A percentile compares a stretch with the other conserved stretches of the same genome.
Evolutionary conservation across 164 flowering plant genomes (phyloP).

Genomic region (Stephania cephalantha): DNA sequence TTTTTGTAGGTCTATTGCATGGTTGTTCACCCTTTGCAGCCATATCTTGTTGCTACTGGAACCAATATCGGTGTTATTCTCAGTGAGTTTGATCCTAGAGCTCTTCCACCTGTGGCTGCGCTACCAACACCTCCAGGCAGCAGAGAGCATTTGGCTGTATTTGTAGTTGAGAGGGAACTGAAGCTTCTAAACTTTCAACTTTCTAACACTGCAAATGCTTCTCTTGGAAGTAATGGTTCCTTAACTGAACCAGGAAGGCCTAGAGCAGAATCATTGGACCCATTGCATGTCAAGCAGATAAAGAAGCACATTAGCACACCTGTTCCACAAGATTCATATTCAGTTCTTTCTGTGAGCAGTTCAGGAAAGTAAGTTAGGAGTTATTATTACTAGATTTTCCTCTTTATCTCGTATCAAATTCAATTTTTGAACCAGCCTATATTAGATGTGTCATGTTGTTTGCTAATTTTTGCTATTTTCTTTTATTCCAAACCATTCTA

Average conservation of each 20-base stretch:
- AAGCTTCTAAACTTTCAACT: constrained; percentile 78
- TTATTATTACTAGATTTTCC: neutral
- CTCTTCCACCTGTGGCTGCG: constrained; percentile 89
- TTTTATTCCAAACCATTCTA: too few species aligned
- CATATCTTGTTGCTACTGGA: constrained; percentile 97
- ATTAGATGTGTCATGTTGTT: neutral
- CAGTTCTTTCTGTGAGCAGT: constrained; percentile 92
- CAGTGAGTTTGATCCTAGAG: constrained; percentile 86
- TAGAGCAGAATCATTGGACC: constrained; percentile 64
- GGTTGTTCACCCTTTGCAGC: constrained; percentile 97
- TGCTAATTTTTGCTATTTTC: neutral
- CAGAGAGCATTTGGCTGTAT: constrained; percentile 90
- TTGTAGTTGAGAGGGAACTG: constrained; percentile 79
- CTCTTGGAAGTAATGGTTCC: constrained; percentile 85
- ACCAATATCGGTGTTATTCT: constrained; percentile 88
- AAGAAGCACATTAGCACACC: constrained; percentile 92
- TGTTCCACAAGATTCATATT: constrained; percentile 94
- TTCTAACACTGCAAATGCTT: constrained; percentile 65
- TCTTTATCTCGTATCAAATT: neutral
- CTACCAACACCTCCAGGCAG: constrained; percentile 73
- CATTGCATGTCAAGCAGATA: constrained; percentile 75
- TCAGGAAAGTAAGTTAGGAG: constrained; percentile 86
- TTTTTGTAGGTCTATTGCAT: constrained; percentile 83
- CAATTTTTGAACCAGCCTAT: neutral
- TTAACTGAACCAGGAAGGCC: constrained; percentile 68